Conservation (phyloP, 1,284 basidiomycete species). For the Stereum hirsutum region DNA sequence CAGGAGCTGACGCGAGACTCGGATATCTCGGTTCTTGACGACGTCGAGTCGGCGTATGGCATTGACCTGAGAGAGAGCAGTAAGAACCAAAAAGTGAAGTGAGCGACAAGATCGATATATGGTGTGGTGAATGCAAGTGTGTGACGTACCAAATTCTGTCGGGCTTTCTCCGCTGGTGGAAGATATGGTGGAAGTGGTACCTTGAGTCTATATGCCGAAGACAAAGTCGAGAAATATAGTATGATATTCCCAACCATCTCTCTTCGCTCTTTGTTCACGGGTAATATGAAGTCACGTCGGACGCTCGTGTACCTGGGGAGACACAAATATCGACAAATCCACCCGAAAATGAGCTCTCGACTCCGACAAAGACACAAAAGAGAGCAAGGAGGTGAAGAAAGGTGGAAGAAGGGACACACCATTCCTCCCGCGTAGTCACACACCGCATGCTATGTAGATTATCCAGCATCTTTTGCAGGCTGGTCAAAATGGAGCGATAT, state of each 20-base stretch:
- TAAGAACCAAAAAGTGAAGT: not conserved
- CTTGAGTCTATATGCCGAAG: constrained; percentile 82
- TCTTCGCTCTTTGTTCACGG: constrained; percentile 77
- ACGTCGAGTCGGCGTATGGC: constrained; percentile 81
- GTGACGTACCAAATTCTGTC: constrained; percentile 60
- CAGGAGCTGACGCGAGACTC: constrained; percentile 74
- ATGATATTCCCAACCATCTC: constrained; percentile 95
- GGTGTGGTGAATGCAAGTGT: constrained; percentile 2
- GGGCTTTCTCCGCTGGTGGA: constrained; percentile 81
- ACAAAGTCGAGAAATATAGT: constrained; percentile 83
- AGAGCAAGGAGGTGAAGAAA: no score
- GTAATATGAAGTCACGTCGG: constrained; percentile 79
- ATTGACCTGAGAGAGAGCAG: constrained; percentile 42
- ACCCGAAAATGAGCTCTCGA: no score
- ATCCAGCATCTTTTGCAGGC: constrained; percentile 85
- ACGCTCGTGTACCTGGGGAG: constrained; percentile 72
- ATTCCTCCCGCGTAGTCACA: constrained; percentile 89
- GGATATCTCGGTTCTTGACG: constrained; percentile 67
- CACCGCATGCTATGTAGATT: constrained; percentile 91
- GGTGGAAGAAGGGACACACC: constrained; percentile 39
- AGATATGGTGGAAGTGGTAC: constrained; percentile 91
- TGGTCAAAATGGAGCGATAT: constrained; percentile 79
- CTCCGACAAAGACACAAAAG: no score
- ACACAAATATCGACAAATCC: not conserved
- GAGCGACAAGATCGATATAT: not conserved